Conservation (phyloP, 306 rosid genomes). For the Gastrolobium villosum region DNA sequence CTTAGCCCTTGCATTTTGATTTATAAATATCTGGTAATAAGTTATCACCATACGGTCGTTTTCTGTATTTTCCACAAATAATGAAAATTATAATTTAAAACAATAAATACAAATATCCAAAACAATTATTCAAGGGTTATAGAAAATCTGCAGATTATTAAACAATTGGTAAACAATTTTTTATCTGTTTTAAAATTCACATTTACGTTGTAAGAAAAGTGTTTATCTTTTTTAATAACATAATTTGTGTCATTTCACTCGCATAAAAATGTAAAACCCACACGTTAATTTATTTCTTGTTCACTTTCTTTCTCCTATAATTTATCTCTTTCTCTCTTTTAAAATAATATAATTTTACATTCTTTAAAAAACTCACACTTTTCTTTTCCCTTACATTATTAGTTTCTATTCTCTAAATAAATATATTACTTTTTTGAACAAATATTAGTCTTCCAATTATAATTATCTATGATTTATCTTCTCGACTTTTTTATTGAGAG, state of each 20-base stretch:
- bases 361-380: too few relatives aligned
- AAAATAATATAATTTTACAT: too few relatives aligned
- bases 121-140: background rate
- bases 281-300: too few relatives aligned
- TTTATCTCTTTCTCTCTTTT: too few relatives aligned
- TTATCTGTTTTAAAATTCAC: background rate
- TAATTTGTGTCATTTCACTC: too few relatives aligned
- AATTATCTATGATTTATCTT: constrained; percentile 34
- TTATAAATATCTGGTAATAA: constrained; percentile 17
- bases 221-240: too few relatives aligned
- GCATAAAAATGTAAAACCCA: too few relatives aligned
- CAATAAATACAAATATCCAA: background rate
- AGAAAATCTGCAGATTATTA: background rate
- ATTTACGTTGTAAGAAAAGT: background rate
- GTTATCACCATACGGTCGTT: background rate
- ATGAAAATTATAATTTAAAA: background rate
- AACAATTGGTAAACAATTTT: background rate
- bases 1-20: constrained; percentile 6
- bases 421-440: background rate
- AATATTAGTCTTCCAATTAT: background rate
- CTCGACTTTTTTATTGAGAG: background rate
- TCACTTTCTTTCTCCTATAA: too few relatives aligned
- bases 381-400: too few relatives aligned
- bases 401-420: too few relatives aligned
- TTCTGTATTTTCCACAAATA: background rate